phyloP scores from a whole-genome alignment of 2,329 filamentous ascomycete genomes.

The Aureobasidium sp. region DNA sequence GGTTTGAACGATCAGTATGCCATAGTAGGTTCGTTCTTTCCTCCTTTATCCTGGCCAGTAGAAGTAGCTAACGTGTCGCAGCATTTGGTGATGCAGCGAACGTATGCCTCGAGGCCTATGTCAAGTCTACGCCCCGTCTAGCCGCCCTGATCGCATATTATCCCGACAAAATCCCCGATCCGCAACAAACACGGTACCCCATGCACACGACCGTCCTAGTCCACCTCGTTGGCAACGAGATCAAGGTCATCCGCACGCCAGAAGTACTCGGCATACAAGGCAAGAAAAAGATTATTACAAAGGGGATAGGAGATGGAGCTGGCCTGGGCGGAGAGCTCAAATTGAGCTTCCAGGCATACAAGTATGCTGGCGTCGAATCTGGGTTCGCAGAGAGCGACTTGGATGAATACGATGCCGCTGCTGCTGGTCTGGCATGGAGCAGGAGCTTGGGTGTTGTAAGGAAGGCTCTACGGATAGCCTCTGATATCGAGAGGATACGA shows the following conservation, averaged over 20 bases:
- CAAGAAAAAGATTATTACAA: constrained; percentile 39
- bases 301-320: constrained; percentile 41
- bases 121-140: constrained; percentile 47
- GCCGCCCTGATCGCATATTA: constrained; percentile 56
- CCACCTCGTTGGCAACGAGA: constrained; percentile 43
- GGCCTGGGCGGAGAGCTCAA: constrained; percentile 40
- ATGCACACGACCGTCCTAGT: constrained; percentile 42
- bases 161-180: constrained; percentile 47
- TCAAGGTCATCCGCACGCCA: constrained; percentile 41
- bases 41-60: not conserved
- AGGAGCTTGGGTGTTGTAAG: constrained; percentile 52
- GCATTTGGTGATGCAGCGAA: constrained; percentile 56
- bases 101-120: constrained; percentile 48
- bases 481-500: constrained; percentile 36
- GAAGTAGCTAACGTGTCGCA: constrained; percentile 20
- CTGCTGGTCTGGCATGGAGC: constrained; percentile 60
- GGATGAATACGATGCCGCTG: constrained; percentile 57
- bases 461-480: constrained; percentile 47
- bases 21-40: constrained; percentile 45
- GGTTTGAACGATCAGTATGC: constrained; percentile 53
- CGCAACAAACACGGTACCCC: constrained; percentile 36
- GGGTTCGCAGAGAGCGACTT: constrained; percentile 66
- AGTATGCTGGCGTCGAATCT: constrained; percentile 46
- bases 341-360: constrained; percentile 35
- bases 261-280: constrained; percentile 45